Conservation (phyloP, 78 protist genomes). For the Dictyostelium discoideum region DNA sequence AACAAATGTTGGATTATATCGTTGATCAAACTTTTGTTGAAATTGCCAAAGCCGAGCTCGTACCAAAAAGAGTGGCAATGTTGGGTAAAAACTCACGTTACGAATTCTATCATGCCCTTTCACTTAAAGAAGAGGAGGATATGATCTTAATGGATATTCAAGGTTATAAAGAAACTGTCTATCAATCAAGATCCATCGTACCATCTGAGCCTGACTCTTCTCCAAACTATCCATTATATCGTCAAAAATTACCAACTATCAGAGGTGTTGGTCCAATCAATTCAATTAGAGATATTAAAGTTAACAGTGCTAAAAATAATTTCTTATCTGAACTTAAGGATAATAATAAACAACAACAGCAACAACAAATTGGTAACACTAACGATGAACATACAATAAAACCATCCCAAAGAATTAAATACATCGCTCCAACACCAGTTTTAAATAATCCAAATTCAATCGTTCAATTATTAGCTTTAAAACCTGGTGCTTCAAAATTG, state of each 20-base stretch:
- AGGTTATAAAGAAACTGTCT: slow-evolving; percentile 28
- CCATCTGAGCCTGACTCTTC: not conserved
- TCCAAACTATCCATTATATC: slow-evolving; percentile 36
- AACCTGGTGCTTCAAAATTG: slow-evolving; percentile 64
- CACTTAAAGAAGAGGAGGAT: slow-evolving; percentile 49
- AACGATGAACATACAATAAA: not conserved
- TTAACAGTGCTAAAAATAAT: slow-evolving; percentile 27
- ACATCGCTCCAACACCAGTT: not conserved
- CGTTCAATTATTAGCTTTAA: slow-evolving; percentile 29
- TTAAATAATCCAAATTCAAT: slow-evolving; percentile 29
- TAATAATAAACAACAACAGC: not conserved
- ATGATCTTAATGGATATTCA: slow-evolving; percentile 11
- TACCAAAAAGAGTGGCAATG: slow-evolving; percentile 54
- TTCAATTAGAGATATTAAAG: slow-evolving; percentile 43
- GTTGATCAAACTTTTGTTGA: slow-evolving; percentile 62
- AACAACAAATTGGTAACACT: not conserved
- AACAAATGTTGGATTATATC: slow-evolving; percentile 44
- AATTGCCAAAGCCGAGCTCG: slow-evolving; percentile 54
- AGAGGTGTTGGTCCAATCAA: slow-evolving; percentile 20
- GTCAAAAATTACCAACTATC: not conserved
- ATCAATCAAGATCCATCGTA: not conserved
- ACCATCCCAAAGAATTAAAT: not conserved
- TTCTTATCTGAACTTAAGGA: slow-evolving; percentile 26
- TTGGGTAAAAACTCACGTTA: slow-evolving; percentile 25
- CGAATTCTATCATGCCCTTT: slow-evolving; percentile 32